These are phyloP conservation scores for Flaveria ramosissima DNA, from an alignment of 129 eudicot genomes.

Conservation along the genomic window DNA sequence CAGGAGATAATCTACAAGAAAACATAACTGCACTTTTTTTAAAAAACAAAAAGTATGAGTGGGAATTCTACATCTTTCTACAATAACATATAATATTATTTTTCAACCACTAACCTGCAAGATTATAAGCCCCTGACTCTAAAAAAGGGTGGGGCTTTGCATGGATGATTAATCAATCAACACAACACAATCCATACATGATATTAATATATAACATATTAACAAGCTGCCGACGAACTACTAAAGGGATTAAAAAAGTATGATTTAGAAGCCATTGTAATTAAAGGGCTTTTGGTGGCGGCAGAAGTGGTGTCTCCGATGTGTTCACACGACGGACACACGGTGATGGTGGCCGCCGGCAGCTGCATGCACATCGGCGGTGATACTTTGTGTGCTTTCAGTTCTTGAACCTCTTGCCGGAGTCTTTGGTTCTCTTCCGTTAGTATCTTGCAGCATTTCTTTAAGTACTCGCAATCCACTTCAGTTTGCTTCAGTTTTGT, in stretches of 20 bases:
- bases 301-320: slow-evolving; percentile 35
- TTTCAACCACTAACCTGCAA: slow-evolving; percentile 16
- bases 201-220: slow-evolving; percentile 9
- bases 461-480: slow-evolving; percentile 82
- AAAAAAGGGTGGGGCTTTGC: slow-evolving; percentile 31
- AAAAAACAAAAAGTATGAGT: slow-evolving; percentile 6
- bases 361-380: slow-evolving; percentile 73
- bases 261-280: slow-evolving; percentile 25
- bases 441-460: slow-evolving; percentile 72
- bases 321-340: slow-evolving; percentile 86
- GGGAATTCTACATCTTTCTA: slow-evolving; percentile 12
- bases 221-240: slow-evolving; percentile 42
- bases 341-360: slow-evolving; percentile 76
- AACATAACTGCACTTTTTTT: background rate
- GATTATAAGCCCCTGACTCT: slow-evolving; percentile 22
- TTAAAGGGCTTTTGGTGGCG: slow-evolving; percentile 32
- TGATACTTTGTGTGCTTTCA: slow-evolving; percentile 53
- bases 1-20: slow-evolving; percentile 14
- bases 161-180: too few relatives aligned
- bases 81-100: background rate
- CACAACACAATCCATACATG: too few relatives aligned
- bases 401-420: slow-evolving; percentile 62
- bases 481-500: slow-evolving; percentile 92
- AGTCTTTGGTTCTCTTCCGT: slow-evolving; percentile 79
- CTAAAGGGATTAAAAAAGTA: slow-evolving; percentile 26